Conservation (phyloP, 305 asterid genomes). For the Fraxinus albicans region DNA sequence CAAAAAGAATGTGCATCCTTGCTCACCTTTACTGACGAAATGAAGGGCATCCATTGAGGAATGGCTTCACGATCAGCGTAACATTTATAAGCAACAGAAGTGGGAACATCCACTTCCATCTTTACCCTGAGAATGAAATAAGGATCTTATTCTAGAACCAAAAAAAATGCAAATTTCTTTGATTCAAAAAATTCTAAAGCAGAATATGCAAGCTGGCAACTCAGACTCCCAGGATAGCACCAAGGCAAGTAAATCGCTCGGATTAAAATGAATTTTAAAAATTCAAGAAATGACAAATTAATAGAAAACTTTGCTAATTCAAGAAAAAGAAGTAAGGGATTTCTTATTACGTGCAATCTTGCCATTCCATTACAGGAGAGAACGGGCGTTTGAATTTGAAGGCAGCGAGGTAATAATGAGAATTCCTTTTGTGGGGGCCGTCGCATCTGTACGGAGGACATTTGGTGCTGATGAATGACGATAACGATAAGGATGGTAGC, state of each 20-base stretch:
- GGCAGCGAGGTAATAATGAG: conserved; percentile 24
- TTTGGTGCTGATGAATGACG: conserved; percentile 22
- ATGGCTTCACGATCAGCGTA: conserved; percentile 89
- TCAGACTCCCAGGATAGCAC: neutral
- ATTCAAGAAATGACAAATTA: neutral
- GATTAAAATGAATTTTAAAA: neutral
- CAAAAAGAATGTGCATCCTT: neutral
- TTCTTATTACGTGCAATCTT: conserved; percentile 73
- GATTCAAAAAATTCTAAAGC: neutral
- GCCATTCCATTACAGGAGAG: conserved; percentile 79
- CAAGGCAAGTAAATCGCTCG: neutral
- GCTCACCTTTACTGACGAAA: conserved; percentile 76
- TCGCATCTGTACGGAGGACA: conserved; percentile 17
- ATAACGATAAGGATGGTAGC: neutral
- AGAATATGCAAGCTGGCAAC: neutral
- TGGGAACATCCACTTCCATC: conserved; percentile 75
- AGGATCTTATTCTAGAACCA: conserved; percentile 1
- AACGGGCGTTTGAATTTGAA: conserved; percentile 34
- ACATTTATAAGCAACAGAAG: conserved; percentile 76
- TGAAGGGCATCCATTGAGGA: conserved; percentile 96
- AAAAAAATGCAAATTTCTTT: conserved; percentile 3
- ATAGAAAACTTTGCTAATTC: neutral
- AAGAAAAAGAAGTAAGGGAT: neutral
- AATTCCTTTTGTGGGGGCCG: conserved; percentile 28
- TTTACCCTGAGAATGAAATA: conserved; percentile 55